phyloP scores from a whole-genome alignment of 176 grass and related monocot genomes.

The Oryza australiensis region DNA sequence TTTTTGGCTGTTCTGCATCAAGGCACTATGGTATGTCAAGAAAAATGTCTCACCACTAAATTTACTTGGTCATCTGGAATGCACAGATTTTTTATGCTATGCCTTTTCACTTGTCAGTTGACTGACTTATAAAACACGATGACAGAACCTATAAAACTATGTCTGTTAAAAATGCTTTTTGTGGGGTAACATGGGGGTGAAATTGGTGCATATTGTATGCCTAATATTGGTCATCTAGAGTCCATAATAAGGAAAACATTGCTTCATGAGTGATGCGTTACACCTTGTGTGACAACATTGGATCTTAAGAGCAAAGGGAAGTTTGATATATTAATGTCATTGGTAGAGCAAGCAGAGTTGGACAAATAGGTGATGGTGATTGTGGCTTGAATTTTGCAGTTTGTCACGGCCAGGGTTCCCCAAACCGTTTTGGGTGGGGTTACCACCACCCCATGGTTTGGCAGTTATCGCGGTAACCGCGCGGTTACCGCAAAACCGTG shows the following conservation, averaged over 20 bases:
- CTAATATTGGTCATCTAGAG: background rate
- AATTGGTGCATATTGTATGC: slow-evolving; percentile 4
- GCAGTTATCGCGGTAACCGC: no score
- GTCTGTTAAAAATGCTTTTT: slow-evolving; percentile 12
- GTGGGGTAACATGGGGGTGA: slow-evolving; percentile 7
- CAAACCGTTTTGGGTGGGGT: no score
- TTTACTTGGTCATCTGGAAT: slow-evolving; percentile 24
- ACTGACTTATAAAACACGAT: background rate
- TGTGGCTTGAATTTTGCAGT: slow-evolving; percentile 4
- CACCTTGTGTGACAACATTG: background rate
- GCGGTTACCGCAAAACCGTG: no score
- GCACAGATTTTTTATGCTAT: slow-evolving; percentile 20
- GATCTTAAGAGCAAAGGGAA: slow-evolving; percentile 1
- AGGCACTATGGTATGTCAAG: slow-evolving; percentile 46
- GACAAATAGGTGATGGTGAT: slow-evolving; percentile 14
- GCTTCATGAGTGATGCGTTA: slow-evolving; percentile 24
- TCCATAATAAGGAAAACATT: slow-evolving; percentile 19
- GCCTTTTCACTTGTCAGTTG: slow-evolving; percentile 12
- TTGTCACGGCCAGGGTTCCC: no score
- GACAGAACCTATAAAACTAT: slow-evolving; percentile 12
- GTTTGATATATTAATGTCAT: slow-evolving; percentile 8
- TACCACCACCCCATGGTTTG: no score
- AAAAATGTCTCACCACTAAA: slow-evolving; percentile 14
- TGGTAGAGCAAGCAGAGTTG: background rate
- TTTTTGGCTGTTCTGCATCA: slow-evolving; percentile 78